These are phyloP conservation scores for Yamadazyma atlantica DNA, from an alignment of 1,139 yeast species.

Conservation along the genomic window DNA sequence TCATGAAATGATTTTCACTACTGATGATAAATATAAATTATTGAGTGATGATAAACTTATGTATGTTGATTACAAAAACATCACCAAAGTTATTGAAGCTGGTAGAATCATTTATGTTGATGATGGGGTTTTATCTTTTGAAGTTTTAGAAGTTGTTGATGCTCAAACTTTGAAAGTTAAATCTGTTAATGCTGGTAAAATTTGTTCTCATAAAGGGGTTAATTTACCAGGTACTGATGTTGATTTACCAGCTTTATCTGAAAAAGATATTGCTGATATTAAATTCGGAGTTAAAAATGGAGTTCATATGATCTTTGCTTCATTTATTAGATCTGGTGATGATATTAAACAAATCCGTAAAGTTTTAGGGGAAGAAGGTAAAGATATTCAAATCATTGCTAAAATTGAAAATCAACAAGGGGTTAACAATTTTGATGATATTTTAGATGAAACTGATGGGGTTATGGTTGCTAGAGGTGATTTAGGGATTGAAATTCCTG, in stretches of 20 bases:
- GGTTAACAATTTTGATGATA: constrained; percentile 98
- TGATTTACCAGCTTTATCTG: constrained; percentile 96
- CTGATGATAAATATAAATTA: constrained; percentile 77
- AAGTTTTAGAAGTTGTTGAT: constrained; percentile 81
- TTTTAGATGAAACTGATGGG: constrained; percentile 93
- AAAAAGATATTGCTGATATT: constrained; percentile 91
- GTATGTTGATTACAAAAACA: constrained; percentile 94
- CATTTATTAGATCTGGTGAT: constrained; percentile 92
- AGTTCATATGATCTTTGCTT: constrained; percentile 98
- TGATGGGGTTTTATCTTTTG: constrained; percentile 96
- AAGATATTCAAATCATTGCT: constrained; percentile 91
- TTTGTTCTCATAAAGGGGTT: constrained; percentile 98
- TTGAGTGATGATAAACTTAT: constrained; percentile 74
- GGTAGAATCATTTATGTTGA: constrained; percentile 94
- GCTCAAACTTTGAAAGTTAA: constrained; percentile 77
- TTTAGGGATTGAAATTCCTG: constrained; percentile 98
- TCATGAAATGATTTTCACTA: constrained; percentile 91
- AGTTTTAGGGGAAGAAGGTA: constrained; percentile 96
- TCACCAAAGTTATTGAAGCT: constrained; percentile 83
- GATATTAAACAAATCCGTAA: constrained; percentile 89
- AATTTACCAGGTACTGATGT: constrained; percentile 99
- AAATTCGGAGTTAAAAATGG: constrained; percentile 94
- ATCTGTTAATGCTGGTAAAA: constrained; percentile 91
- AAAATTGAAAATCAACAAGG: constrained; percentile 99
- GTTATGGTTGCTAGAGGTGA: constrained; percentile 99